These are phyloP conservation scores for Nakazawaea peltata DNA, from an alignment of 805 yeast species.

Conservation along the genomic window DNA sequence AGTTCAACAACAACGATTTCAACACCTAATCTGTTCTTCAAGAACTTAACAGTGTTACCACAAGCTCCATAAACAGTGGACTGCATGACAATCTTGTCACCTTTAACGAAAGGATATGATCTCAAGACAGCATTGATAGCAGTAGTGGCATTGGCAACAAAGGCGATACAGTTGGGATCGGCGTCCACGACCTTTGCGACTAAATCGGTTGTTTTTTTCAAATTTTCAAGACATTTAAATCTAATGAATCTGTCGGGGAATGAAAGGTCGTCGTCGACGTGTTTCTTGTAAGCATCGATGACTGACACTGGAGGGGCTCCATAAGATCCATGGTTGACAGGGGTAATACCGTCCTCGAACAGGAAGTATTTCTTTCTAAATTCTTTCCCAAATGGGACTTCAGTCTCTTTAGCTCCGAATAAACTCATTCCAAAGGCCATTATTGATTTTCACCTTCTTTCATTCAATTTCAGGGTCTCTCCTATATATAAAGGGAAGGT, in stretches of 20 bases:
- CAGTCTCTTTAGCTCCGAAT: neutral
- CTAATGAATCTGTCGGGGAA: slow-evolving; percentile 42
- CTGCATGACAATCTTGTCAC: slow-evolving; percentile 43
- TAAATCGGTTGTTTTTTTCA: slow-evolving; percentile 25
- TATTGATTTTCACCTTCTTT: too few species aligned
- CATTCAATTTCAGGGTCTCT: too few species aligned
- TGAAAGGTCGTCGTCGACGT: slow-evolving; percentile 19
- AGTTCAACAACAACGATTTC: slow-evolving; percentile 29
- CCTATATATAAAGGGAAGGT: too few species aligned
- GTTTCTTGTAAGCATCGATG: slow-evolving; percentile 25
- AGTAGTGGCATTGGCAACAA: slow-evolving; percentile 52
- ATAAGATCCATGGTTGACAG: slow-evolving; percentile 60
- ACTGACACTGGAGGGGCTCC: slow-evolving; percentile 49
- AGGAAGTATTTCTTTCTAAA: slow-evolving; percentile 40
- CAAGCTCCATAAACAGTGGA: slow-evolving; percentile 50
- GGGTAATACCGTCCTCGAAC: slow-evolving; percentile 27
- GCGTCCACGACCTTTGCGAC: slow-evolving; percentile 38
- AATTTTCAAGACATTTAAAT: slow-evolving; percentile 18
- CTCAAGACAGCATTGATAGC: slow-evolving; percentile 52
- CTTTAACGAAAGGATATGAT: slow-evolving; percentile 39
- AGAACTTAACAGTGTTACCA: slow-evolving; percentile 38
- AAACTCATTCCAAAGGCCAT: neutral
- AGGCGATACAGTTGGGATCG: slow-evolving; percentile 38
- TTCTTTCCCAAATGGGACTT: slow-evolving; percentile 36
- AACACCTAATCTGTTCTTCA: slow-evolving; percentile 25